phyloP scores from a whole-genome alignment of 176 grass and related monocot species.

The Musa acuminata region DNA sequence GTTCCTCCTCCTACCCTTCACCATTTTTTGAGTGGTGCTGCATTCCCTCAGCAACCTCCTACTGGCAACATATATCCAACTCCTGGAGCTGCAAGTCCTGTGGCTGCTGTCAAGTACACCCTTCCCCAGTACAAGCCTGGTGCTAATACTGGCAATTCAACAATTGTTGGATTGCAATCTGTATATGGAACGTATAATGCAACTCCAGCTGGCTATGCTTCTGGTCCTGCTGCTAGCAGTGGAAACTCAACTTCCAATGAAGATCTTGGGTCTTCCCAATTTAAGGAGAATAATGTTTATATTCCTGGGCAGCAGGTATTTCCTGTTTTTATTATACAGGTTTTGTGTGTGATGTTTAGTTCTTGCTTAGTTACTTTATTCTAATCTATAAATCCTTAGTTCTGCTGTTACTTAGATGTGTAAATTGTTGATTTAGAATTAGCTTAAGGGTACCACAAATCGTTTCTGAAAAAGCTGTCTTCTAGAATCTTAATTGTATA shows the following conservation, averaged over 20 bases:
- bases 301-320: conserved; percentile 54
- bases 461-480: too few species aligned
- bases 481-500: too few species aligned
- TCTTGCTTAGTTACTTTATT: background rate
- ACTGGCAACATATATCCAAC: conserved; percentile 47
- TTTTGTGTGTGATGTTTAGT: background rate
- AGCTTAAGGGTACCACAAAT: too few species aligned
- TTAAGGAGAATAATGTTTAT: conserved; percentile 84
- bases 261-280: conserved; percentile 50
- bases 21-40: conserved; percentile 58
- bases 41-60: conserved; percentile 62
- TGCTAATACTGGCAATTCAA: conserved; percentile 51
- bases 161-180: conserved; percentile 46
- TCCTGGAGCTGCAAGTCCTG: conserved; percentile 37
- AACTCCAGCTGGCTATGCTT: conserved; percentile 45
- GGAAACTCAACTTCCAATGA: conserved; percentile 54
- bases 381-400: too few species aligned
- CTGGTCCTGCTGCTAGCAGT: conserved; percentile 25
- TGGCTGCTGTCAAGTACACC: conserved; percentile 46
- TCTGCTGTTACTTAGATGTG: too few species aligned
- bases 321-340: background rate
- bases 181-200: conserved; percentile 58
- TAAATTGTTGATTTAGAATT: too few species aligned
- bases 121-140: conserved; percentile 58
- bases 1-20: conserved; percentile 48